Evolutionary conservation across 805 yeast species (phyloP).

Genomic region (Candida arabinofermentans): DNA sequence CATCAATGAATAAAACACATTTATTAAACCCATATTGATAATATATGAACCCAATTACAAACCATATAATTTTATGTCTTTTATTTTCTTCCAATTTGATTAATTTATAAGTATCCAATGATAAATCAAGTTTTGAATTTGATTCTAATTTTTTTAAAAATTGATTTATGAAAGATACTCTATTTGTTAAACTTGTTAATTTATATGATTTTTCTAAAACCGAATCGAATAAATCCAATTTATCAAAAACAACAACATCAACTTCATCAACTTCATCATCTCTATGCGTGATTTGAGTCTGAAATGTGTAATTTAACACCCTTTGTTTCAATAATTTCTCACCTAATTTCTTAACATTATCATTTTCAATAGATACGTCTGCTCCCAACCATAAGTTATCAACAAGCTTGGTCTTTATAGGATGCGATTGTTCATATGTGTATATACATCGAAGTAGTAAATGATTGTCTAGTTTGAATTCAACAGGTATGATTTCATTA

Average conservation of each 20-base stretch:
- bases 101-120: conserved; percentile 1
- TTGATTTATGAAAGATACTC: conserved; percentile 1
- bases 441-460: conserved; percentile 22
- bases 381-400: conserved; percentile 5
- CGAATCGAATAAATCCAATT: background rate
- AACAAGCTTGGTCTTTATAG: conserved; percentile 8
- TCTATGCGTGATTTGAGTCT: no score
- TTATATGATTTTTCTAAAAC: background rate
- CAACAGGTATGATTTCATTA: conserved; percentile 19
- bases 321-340: conserved; percentile 3
- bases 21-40: conserved; percentile 19
- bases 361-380: conserved; percentile 6
- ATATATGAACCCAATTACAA: conserved; percentile 25
- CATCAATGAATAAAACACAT: conserved; percentile 21
- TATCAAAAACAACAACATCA: background rate
- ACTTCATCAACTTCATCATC: no score
- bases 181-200: background rate
- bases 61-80: conserved; percentile 19
- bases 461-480: conserved; percentile 16
- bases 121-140: conserved; percentile 5
- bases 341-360: conserved; percentile 9
- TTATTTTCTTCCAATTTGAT: conserved; percentile 17
- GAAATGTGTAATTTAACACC: background rate
- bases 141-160: background rate
- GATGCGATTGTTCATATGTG: conserved; percentile 6